These are phyloP conservation scores for Sphaerobolus stellatus DNA, from an alignment of 1,284 basidiomycete species.

Conservation along the genomic window DNA sequence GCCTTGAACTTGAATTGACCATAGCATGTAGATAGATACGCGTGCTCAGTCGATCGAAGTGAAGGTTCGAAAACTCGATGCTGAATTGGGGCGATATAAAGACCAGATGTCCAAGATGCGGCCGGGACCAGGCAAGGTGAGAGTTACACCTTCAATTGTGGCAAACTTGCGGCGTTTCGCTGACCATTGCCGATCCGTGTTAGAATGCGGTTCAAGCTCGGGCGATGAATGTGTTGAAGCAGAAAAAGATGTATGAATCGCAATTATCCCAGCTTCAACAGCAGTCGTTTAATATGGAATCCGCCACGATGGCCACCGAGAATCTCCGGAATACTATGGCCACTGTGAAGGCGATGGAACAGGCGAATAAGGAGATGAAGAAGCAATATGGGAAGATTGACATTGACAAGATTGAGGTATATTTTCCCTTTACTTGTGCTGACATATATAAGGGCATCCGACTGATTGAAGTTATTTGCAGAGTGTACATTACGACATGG, in stretches of 20 bases:
- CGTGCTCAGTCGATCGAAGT: slow-evolving; percentile 92
- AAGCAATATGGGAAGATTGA: slow-evolving; percentile 98
- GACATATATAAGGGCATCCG: slow-evolving; percentile 1
- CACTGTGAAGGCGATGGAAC: slow-evolving; percentile 97
- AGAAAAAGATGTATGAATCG: slow-evolving; percentile 94
- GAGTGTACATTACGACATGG: slow-evolving; percentile 97
- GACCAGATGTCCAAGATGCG: slow-evolving; percentile 95
- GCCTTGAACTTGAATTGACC: slow-evolving; percentile 18
- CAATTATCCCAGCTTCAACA: slow-evolving; percentile 91
- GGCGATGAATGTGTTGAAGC: slow-evolving; percentile 91
- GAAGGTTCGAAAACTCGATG: slow-evolving; percentile 96
- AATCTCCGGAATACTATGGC: slow-evolving; percentile 99
- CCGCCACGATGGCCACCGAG: slow-evolving; percentile 92
- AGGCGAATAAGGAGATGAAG: slow-evolving; percentile 96
- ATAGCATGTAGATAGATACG: slow-evolving; percentile 72
- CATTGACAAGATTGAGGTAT: slow-evolving; percentile 96
- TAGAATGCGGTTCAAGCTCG: slow-evolving; percentile 92
- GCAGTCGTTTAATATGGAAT: slow-evolving; percentile 99
- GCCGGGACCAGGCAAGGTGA: slow-evolving; percentile 93
- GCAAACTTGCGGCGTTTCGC: not conserved
- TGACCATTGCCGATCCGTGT: not conserved
- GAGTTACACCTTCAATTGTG: slow-evolving; percentile 18
- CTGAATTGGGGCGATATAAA: slow-evolving; percentile 89
- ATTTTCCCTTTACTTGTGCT: not conserved
- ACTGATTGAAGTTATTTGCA: slow-evolving; percentile 30